Base-by-base conservation (phyloP, 345 rosid genomes). In the Syzygium grande region DNA sequence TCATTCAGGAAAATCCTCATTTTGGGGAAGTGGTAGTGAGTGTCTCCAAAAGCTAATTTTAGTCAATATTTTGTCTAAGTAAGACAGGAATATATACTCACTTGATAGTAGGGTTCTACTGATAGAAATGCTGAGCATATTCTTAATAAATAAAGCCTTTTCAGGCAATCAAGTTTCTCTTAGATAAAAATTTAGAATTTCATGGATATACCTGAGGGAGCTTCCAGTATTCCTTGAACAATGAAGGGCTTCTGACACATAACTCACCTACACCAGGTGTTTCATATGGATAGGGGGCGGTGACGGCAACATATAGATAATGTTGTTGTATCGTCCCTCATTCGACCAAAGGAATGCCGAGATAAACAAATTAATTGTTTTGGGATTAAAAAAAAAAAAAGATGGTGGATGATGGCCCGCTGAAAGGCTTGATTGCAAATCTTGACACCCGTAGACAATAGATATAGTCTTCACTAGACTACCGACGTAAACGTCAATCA, bases 181-280 rank as follows among this genome's bases (percentile, higher is more conserved):
- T 23, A n/a, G 54, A 61, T 61, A 29, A 61, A 61, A n/a, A 25
- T 68, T 1, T 43, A 30, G 51, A 22, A 54, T 19, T 17, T 43
- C 85, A 41, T 79, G 51, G 84, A 78, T 88, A 88, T 88, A 95
- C 99, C 94, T 98, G 91, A 30, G 99, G 98, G 92, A 95, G 99
- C 88, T 95, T 96, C 99, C 99, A 98, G 92, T 98, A 98, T 88
- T 94, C 98, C 92, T 91, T 98, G 91, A 98, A 98, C 89, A 96
- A 84, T 52, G 99, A 96, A 90, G 99, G 99, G 92, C 99, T 96
- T 93, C 91, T 94, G 51, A 98, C 91, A 85, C 98, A 98, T 79
- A 98, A 94, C 92, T 98, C 99, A 61, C 99, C 99, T 87, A 85
- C 95, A 34, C 95, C 98, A 22, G 87, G 84, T 5, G 88, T 11